These are phyloP conservation scores for Monotropa hypopitys DNA, from an alignment of 179 eudicot genomes.

Conservation along the genomic window DNA sequence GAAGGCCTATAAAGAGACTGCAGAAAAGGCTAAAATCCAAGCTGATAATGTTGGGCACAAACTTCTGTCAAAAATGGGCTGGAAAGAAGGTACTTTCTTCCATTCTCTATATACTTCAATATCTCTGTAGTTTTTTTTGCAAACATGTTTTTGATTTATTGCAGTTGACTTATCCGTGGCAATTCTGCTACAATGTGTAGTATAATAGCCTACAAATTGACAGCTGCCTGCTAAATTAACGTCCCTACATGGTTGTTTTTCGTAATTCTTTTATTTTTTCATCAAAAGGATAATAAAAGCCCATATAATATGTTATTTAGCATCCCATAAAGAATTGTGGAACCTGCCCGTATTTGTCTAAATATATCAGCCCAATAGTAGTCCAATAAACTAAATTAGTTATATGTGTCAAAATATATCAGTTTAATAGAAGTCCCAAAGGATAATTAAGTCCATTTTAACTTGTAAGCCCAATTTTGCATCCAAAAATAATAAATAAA, in stretches of 20 bases:
- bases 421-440: too few relatives aligned
- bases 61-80: constrained; percentile 94
- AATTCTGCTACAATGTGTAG: neutral
- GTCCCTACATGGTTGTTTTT: neutral
- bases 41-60: constrained; percentile 95
- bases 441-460: too few relatives aligned
- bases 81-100: constrained; percentile 72
- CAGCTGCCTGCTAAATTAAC: neutral
- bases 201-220: neutral
- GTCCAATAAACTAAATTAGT: too few relatives aligned
- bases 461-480: too few relatives aligned
- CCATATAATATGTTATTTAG: too few relatives aligned
- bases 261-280: too few relatives aligned
- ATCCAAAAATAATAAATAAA: too few relatives aligned
- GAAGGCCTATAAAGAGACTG: constrained; percentile 61
- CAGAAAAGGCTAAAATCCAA: constrained; percentile 69
- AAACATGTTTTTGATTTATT: neutral
- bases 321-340: too few relatives aligned
- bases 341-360: too few relatives aligned
- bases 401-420: too few relatives aligned
- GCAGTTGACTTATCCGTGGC: neutral
- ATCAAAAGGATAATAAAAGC: too few relatives aligned
- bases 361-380: too few relatives aligned
- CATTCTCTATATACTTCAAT: neutral
- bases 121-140: neutral